Base-by-base conservation (phyloP, 148 eudicot species). In the Mesembryanthemum crystallinum region DNA sequence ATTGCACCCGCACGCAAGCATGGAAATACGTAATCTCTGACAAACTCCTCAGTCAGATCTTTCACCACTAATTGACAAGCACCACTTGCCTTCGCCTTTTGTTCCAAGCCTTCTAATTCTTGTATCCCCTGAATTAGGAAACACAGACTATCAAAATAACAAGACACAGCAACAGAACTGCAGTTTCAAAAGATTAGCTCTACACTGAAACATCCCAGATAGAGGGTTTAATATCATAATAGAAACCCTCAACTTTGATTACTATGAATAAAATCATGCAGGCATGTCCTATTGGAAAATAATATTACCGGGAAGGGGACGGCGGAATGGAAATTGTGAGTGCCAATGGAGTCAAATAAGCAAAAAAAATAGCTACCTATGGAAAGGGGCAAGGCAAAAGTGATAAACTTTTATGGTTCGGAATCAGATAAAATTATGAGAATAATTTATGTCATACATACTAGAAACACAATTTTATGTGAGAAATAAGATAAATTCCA, bases 41-140 rank as follows among this genome's bases (percentile, higher is more conserved):
- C 99, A 85, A 96, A 96, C 83, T 96, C 99, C 78, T 96, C 99
- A 77, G 83, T 82, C 84, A 96, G 82, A 89, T 96, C 99, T 87
- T 92, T 96, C 78, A 91, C 98, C 69, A 96, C 97, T 69, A 96
- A 86, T 62, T 91, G 99, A 78, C 90, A 96, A 29, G 99, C 99
- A 51, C 98, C 98, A 78, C 99, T 96, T 39, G 98, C 99, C 83
- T 87, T 96, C n/a, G 99, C 99, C 86, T 96, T 96, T 35, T 76
- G 65, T 82, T 96, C 99, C 75, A 96, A 80, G 60, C 98, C 98
- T 30, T 96, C 99, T 80, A 96, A 80, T 83, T 96, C 99, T 79
- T 54, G 85, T 23, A 80, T 30, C 8, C 99, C 99, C 99, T 96
- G 77, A 57, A 67, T 51, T 13, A 29, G 55, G 45, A 76, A 47